Percentiles rank a stretch among this genome's conserved stretches.
Conservation (phyloP, 768 basidiomycete species). For the Melanogaster broomeanus region DNA sequence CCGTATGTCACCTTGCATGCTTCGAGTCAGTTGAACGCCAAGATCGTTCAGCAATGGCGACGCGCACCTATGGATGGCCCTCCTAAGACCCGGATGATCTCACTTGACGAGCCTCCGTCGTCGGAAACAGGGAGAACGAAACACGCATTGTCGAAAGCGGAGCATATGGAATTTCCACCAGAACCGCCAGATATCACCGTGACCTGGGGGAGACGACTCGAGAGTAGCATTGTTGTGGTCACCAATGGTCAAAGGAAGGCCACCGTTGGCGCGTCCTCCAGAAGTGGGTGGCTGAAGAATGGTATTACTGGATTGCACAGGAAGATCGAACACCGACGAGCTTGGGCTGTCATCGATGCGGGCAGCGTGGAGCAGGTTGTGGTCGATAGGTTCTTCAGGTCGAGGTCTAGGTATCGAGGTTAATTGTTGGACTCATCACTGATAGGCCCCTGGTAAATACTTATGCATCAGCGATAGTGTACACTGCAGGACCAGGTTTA, state of each 20-base stretch:
- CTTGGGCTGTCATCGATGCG: slow-evolving; percentile 51
- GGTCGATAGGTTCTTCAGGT: slow-evolving; percentile 12
- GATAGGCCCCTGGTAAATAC: neutral
- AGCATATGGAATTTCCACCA: slow-evolving; percentile 88
- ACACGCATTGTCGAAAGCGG: slow-evolving; percentile 75
- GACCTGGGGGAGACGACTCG: slow-evolving; percentile 43
- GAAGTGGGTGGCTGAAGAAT: slow-evolving; percentile 21
- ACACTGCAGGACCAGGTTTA: too few species aligned
- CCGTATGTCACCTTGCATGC: slow-evolving; percentile 73
- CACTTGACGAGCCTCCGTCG: slow-evolving; percentile 93
- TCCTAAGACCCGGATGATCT: slow-evolving; percentile 89
- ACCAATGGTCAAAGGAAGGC: slow-evolving; percentile 4
- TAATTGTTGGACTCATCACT: neutral
- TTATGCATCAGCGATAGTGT: neutral
- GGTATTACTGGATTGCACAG: slow-evolving; percentile 40
- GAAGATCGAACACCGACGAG: slow-evolving; percentile 77
- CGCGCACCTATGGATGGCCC: slow-evolving; percentile 78
- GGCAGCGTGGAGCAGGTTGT: slow-evolving; percentile 8
- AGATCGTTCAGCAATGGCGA: slow-evolving; percentile 10
- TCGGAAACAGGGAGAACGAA: slow-evolving; percentile 94
- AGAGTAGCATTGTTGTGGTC: slow-evolving; percentile 4
- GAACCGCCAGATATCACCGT: slow-evolving; percentile 92
- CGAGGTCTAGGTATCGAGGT: neutral
- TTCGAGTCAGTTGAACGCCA: slow-evolving; percentile 6
- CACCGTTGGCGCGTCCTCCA: slow-evolving; percentile 4